Evolutionary conservation across 495 filamentous ascomycete species (phyloP), one percentile per base, ranked within the genome.

Genomic region (Tuber melanosporum): DNA sequence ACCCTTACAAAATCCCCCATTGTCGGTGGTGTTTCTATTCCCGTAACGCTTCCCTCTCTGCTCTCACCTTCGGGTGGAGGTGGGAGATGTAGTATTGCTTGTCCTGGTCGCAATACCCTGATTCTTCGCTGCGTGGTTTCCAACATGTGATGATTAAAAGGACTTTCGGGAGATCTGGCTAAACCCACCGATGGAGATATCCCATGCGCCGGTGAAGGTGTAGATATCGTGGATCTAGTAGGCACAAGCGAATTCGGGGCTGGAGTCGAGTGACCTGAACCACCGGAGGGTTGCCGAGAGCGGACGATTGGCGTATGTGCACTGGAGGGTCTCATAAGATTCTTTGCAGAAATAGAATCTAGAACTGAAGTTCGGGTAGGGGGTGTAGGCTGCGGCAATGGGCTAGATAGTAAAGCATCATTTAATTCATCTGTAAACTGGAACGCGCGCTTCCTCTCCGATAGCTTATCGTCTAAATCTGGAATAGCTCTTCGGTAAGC

Each of bases 401-500:
- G 77, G 32, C 73, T 78, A 2, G 79, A 80, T 32, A 80, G 73
- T 32, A 83, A 62, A 8, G 82, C 82, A 32, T 83, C 82, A 20
- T 78, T 78, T 20, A 83, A 72, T 36, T 83, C 76, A 26, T 83
- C 90, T 12, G 88, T 86, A 6, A 90, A 88, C 77, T 90, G 88
- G 81, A 92, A 91, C 2, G 88, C 87, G 73, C 90, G 88, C 32
- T 91, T 89, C 22, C 92, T 90, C 77, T 93, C 91, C 70, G 91
- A 88, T 42, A 95, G 85, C 12, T 94, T 87, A 39, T 92, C 89
- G 76, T 94, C 91, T 80, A 95, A 94, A 44, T 93, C 89, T 0
- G 92, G 89, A 4, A 95, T 86, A 15, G 91, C 89, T n/a, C 86
- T 84, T 66, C 90, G 88, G 85, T 92, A 93, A 4, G 87, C 84